Percentiles rank a stretch among this genome's conserved stretches.
These are phyloP conservation scores for Gracilaria domingensis DNA, from an alignment of 23 red algal genomes.

Conservation along the genomic window DNA sequence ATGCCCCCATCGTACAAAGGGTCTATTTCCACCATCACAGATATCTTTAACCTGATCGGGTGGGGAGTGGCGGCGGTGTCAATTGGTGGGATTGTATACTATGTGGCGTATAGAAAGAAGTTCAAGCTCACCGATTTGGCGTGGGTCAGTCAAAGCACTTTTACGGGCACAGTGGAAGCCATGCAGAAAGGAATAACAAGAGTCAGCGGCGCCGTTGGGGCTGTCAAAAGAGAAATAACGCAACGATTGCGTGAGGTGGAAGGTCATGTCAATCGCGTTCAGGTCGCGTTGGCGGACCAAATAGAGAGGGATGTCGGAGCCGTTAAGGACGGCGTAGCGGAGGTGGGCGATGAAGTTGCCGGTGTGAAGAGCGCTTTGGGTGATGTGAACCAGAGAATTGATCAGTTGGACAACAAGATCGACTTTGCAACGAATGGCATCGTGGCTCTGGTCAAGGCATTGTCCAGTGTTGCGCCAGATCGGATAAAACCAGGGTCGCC, in stretches of 20 bases:
- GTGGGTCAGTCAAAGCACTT: slow-evolving; percentile 53
- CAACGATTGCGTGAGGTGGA: slow-evolving; percentile 44
- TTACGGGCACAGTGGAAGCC: slow-evolving; percentile 49
- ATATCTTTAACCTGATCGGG: slow-evolving; percentile 63
- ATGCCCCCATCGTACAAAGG: slow-evolving; percentile 45
- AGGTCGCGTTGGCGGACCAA: slow-evolving; percentile 18
- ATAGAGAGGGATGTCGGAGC: slow-evolving; percentile 58
- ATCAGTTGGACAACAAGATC: slow-evolving; percentile 64
- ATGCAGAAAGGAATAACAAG: slow-evolving; percentile 64
- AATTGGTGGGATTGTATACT: slow-evolving; percentile 54
- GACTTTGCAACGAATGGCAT: slow-evolving; percentile 52
- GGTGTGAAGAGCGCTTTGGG: slow-evolving; percentile 29
- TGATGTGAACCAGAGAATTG: slow-evolving; percentile 47
- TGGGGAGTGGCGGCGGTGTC: slow-evolving; percentile 59
- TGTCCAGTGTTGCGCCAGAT: slow-evolving; percentile 47
- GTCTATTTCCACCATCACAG: slow-evolving; percentile 40
- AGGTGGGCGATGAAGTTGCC: slow-evolving; percentile 41
- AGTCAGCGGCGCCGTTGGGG: slow-evolving; percentile 53
- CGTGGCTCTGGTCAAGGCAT: slow-evolving; percentile 45
- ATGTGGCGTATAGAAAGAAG: slow-evolving; percentile 46
- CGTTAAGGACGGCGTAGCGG: slow-evolving; percentile 54
- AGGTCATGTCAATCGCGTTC: slow-evolving; percentile 42
- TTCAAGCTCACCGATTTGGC: slow-evolving; percentile 48
- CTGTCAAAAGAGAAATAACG: slow-evolving; percentile 47
- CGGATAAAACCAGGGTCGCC: slow-evolving; percentile 29